Base-by-base conservation (phyloP, 495 filamentous ascomycete species). In the Annulohypoxylon stygium region DNA sequence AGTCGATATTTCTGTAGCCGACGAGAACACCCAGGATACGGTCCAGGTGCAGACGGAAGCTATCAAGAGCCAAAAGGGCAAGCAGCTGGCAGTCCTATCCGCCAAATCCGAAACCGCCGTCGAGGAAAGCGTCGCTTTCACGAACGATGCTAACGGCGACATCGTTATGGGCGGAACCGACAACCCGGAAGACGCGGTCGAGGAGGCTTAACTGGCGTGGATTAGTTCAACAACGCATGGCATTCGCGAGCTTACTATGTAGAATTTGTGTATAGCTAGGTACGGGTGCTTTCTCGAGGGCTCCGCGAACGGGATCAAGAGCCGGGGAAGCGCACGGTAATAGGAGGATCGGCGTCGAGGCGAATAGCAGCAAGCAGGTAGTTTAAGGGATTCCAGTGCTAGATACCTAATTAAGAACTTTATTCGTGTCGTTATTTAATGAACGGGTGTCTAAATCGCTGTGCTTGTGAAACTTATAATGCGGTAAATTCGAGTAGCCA, bases 11-110 rank as follows among this genome's bases (percentile, higher is more conserved):
- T 54, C 75, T 18, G 75, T 70, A 43, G 75, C 67, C n/a, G 69
- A 74, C 7, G 75, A 78, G 11, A 75, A 80, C 9, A 73, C 77
- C 53, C 77, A 80, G 30, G 85, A 85, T 41, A 83, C 81, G 5
- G 81, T 82, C 26, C 78, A 81, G 54, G 81, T 81, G n/a, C 78
- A 81, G 45, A 71, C 79, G 30, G 82, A 80, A 75, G 78, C 74
- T 16, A 59, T 55, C 36, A 80, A 65, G 61, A 76, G 61, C 41
- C 78, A 75, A 55, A 81, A 74, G 55, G 74, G 72, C 37, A 78
- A 78, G 58, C 70, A 76, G 23, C 45, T 72, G 16, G 78, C 75
- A 8, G 67, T 65, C 23, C 57, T 78, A 36, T 70, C 71, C 20
- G 60, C 71, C n/a, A 66, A 39, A 5, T 63, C 72, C 43, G 75